Evolutionary conservation across 345 rosid genomes (phyloP).

Genomic region (Arabis hirsuta): DNA sequence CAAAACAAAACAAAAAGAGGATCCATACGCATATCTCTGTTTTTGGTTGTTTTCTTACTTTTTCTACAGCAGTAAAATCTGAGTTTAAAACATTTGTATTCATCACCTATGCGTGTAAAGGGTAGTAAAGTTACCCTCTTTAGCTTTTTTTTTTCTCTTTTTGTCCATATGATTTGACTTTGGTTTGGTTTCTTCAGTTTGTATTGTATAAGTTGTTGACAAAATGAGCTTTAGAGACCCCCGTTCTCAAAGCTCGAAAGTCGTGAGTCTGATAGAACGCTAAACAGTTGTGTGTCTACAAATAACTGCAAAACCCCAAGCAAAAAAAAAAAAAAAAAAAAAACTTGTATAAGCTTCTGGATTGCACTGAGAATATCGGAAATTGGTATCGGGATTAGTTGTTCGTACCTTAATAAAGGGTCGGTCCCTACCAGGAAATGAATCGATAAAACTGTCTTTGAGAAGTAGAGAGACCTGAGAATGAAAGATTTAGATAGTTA

Average conservation of each 20-base stretch:
- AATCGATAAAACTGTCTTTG: constrained; percentile 91
- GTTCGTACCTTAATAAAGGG: constrained; percentile 74
- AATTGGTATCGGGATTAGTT: background rate
- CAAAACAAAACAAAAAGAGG: background rate
- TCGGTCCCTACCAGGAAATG: constrained; percentile 77
- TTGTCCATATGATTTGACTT: constrained; percentile 11
- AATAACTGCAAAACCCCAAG: constrained; percentile 57
- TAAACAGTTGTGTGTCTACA: constrained; percentile 85
- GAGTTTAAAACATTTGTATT: constrained; percentile 27
- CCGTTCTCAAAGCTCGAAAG: constrained; percentile 75
- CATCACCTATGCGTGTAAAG: constrained; percentile 27
- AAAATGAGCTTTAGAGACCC: constrained; percentile 41
- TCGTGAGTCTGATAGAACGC: constrained; percentile 68
- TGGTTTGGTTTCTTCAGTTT: constrained; percentile 32
- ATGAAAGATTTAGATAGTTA: background rate
- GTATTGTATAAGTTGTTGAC: constrained; percentile 37
- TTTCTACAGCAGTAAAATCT: constrained; percentile 29
- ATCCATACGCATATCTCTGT: constrained; percentile 35
- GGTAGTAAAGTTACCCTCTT: constrained; percentile 25
- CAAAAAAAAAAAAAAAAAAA: background rate
- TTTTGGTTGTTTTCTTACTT: constrained; percentile 17
- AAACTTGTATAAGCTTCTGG: constrained; percentile 13
- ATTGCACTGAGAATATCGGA: constrained; percentile 6
- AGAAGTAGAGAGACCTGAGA: constrained; percentile 91
- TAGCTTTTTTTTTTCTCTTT: background rate